Conservation (phyloP, 495 filamentous ascomycete species). For the Entonaema liquescens region DNA sequence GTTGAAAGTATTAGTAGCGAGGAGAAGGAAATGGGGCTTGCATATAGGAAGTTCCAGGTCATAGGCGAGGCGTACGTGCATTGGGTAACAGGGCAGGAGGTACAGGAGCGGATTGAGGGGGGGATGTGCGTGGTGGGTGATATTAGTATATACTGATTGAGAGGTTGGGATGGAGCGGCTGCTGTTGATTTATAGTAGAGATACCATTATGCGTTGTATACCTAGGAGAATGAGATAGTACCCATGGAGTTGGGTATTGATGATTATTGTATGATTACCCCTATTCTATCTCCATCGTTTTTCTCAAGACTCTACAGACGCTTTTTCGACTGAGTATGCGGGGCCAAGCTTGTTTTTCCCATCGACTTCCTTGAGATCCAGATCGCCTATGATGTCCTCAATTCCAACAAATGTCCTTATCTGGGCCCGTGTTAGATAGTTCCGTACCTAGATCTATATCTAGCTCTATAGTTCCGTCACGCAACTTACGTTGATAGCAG, state of each 20-base stretch:
- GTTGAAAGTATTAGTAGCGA: neutral
- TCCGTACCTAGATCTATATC: too few species aligned
- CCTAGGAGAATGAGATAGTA: neutral
- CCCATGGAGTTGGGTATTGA: neutral
- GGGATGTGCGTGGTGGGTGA: neutral
- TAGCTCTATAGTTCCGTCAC: too few species aligned
- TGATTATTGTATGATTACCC: neutral
- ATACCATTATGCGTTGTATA: neutral
- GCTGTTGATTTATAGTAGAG: neutral
- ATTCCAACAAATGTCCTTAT: too few species aligned
- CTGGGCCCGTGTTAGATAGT: too few species aligned
- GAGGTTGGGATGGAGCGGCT: neutral
- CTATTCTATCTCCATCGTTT: too few species aligned
- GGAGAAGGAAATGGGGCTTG: neutral
- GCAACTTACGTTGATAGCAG: too few species aligned
- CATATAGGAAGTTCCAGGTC: neutral
- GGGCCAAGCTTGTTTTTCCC: too few species aligned
- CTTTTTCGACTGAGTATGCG: too few species aligned
- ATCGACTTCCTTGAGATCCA: too few species aligned
- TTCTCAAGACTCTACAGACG: too few species aligned
- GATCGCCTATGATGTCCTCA: too few species aligned
- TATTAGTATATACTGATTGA: neutral
- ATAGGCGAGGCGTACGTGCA: neutral
- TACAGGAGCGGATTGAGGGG: neutral
- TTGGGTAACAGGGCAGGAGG: neutral